phyloP scores from a whole-genome alignment of 768 basidiomycete species.

The Astraeus odoratus region DNA sequence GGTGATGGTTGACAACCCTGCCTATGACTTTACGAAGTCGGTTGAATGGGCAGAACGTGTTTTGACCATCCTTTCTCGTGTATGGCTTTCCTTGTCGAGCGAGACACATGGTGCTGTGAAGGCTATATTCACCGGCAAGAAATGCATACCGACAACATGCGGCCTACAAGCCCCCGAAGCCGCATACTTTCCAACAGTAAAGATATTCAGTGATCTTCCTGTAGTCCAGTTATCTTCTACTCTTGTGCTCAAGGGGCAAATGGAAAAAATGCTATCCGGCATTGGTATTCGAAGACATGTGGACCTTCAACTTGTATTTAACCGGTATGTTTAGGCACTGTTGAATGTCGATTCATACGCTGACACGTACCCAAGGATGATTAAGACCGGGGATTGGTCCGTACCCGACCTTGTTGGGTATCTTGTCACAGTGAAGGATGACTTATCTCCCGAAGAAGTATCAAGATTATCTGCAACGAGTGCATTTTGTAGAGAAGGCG shows the following conservation, averaged over 20 bases:
- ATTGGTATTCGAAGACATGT: constrained; percentile 89
- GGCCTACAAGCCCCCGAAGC: constrained; percentile 71
- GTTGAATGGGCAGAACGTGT: constrained; percentile 78
- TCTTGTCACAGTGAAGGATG: constrained; percentile 72
- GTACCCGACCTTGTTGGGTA: constrained; percentile 82
- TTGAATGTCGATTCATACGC: not conserved
- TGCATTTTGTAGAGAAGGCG: constrained; percentile 65
- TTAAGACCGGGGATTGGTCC: constrained; percentile 87
- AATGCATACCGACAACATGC: constrained; percentile 42
- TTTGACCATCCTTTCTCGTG: constrained; percentile 53
- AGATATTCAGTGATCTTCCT: constrained; percentile 74
- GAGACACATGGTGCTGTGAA: constrained; percentile 37
- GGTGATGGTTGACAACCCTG: constrained; percentile 33
- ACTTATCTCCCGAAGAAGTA: constrained; percentile 50
- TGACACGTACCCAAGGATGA: constrained; percentile 48
- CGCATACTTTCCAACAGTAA: constrained; percentile 79
- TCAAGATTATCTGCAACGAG: constrained; percentile 53
- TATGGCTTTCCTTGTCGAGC: constrained; percentile 61
- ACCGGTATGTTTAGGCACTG: constrained; percentile 43
- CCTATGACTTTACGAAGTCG: constrained; percentile 60
- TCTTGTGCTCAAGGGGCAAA: constrained; percentile 49
- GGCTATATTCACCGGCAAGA: constrained; percentile 33
- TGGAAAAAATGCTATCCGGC: constrained; percentile 65
- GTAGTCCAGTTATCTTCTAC: constrained; percentile 69
- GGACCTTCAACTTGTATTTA: constrained; percentile 89